These are phyloP conservation scores for Globisporangium polare DNA, from an alignment of 352 stramenopile genomes.

Conservation along the genomic window DNA sequence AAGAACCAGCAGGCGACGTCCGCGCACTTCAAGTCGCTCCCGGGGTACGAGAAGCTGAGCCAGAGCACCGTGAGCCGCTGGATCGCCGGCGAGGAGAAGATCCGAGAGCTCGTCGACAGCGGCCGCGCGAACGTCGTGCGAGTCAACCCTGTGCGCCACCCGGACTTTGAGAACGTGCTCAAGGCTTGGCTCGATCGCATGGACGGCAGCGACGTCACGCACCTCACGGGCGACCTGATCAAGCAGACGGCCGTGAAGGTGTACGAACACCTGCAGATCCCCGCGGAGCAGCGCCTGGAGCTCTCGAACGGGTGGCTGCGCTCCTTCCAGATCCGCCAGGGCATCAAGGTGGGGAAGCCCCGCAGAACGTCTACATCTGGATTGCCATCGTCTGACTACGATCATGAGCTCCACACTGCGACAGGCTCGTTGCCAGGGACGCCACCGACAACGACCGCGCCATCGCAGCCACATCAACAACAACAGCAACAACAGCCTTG, in stretches of 20 bases:
- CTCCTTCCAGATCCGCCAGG: slow-evolving; percentile 14
- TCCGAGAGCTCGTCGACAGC: slow-evolving; percentile 14
- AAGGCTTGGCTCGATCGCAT: slow-evolving; percentile 19
- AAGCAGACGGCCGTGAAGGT: slow-evolving; percentile 19
- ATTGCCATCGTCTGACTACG: background rate
- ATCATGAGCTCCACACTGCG: too few relatives aligned
- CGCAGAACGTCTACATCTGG: background rate
- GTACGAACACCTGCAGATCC: slow-evolving; percentile 18
- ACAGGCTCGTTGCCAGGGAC: too few relatives aligned
- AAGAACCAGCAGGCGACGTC: slow-evolving; percentile 17
- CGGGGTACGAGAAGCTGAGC: slow-evolving; percentile 17
- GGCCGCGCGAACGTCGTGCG: slow-evolving; percentile 12
- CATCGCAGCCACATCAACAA: too few relatives aligned
- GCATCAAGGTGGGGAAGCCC: slow-evolving; percentile 1
- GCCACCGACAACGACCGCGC: too few relatives aligned
- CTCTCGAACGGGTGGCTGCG: slow-evolving; percentile 25
- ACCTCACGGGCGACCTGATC: slow-evolving; percentile 17
- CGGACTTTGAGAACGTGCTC: slow-evolving; percentile 20
- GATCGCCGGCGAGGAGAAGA: slow-evolving; percentile 14
- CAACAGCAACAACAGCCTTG: too few relatives aligned
- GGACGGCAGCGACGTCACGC: background rate
- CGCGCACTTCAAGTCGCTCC: slow-evolving; percentile 12
- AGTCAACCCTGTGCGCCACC: slow-evolving; percentile 15
- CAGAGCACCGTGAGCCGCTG: slow-evolving; percentile 24
- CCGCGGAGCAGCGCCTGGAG: slow-evolving; percentile 15